Evolutionary conservation across 805 yeast species (phyloP).

Genomic region (Pichia thaimueangensis): DNA sequence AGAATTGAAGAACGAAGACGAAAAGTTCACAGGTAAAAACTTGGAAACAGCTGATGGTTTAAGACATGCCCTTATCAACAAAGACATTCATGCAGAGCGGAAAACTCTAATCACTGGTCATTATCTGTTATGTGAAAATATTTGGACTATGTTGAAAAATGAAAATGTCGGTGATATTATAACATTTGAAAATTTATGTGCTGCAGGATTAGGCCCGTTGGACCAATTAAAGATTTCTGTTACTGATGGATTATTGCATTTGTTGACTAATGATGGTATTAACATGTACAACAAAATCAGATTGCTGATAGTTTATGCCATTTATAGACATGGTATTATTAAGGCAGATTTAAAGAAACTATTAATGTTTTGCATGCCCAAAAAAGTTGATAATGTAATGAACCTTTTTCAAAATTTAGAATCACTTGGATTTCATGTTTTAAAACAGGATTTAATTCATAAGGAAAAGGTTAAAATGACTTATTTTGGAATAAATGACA

Average conservation of each 20-base stretch:
- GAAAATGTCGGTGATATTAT: conserved; percentile 46
- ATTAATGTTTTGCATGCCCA: conserved; percentile 42
- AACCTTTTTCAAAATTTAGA: conserved; percentile 53
- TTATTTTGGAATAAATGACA: conserved; percentile 44
- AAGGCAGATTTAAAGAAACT: conserved; percentile 68
- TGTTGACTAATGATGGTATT: conserved; percentile 45
- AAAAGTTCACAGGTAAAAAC: conserved; percentile 17
- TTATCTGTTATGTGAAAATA: conserved; percentile 42
- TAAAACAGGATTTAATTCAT: conserved; percentile 34
- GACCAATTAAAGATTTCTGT: conserved; percentile 49
- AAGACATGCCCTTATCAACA: conserved; percentile 25
- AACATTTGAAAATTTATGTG: conserved; percentile 78
- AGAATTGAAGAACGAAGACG: conserved; percentile 22
- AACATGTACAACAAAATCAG: conserved; percentile 61
- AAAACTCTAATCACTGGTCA: conserved; percentile 26
- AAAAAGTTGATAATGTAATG: conserved; percentile 34
- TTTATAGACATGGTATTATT: conserved; percentile 77
- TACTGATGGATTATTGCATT: conserved; percentile 48
- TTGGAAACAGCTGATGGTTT: conserved; percentile 24
- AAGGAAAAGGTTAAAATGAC: conserved; percentile 42
- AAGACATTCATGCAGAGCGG: conserved; percentile 20
- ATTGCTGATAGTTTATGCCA: conserved; percentile 63
- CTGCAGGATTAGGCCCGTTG: conserved; percentile 65
- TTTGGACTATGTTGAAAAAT: conserved; percentile 47
- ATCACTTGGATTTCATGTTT: conserved; percentile 29